phyloP scores from a whole-genome alignment of 176 grass and related monocot species.

The Oryza australiensis region DNA sequence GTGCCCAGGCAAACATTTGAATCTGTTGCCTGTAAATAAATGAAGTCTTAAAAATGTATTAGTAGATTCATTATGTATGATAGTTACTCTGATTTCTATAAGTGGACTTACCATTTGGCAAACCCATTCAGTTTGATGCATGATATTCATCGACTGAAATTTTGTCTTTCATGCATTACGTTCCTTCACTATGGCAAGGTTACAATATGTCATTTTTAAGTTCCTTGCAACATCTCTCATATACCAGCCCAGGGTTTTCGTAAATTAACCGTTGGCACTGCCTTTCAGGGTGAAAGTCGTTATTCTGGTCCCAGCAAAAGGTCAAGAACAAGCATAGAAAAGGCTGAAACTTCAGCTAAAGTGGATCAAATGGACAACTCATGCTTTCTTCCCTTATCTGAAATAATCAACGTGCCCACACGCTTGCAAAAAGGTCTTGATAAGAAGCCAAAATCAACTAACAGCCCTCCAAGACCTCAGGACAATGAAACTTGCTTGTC shows the following conservation, averaged over 20 bases:
- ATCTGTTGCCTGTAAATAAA: not conserved
- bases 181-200: not conserved
- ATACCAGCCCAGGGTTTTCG: not conserved
- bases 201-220: not conserved
- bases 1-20: conserved; percentile 14
- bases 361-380: conserved; percentile 51
- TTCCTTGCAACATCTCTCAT: not conserved
- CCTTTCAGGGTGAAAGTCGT: conserved; percentile 34
- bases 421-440: conserved; percentile 44
- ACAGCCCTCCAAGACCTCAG: conserved; percentile 9
- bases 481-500: conserved; percentile 7
- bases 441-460: conserved; percentile 38
- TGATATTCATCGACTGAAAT: not conserved
- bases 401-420: conserved; percentile 55
- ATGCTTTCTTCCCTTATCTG: conserved; percentile 52
- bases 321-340: conserved; percentile 30
- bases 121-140: not conserved
- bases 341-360: conserved; percentile 32
- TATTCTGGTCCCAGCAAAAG: conserved; percentile 35
- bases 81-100: not conserved
- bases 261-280: conserved; percentile 23
- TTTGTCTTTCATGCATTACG: not conserved
- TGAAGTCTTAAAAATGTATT: not conserved
- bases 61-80: conserved; percentile 14
- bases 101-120: not conserved